Base-by-base conservation (phyloP, 2,329 filamentous ascomycete genomes). In the Colletotrichum aenigma region DNA sequence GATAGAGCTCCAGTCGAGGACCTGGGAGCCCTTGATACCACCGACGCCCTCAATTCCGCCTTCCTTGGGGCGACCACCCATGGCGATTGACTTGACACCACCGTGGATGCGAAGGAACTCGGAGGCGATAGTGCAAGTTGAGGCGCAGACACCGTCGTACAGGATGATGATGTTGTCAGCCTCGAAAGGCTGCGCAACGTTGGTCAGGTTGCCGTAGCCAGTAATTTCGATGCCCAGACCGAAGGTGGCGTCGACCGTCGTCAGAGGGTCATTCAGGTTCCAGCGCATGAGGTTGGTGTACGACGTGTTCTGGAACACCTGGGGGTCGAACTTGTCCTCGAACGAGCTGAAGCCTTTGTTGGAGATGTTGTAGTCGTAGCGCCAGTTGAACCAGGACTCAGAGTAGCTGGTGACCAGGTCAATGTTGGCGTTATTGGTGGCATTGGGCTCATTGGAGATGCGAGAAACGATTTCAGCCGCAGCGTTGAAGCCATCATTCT, bases 121-220 rank as follows among this genome's bases (percentile, higher is more conserved):
- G 13, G 87, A 86, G 76, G 91, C 91, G 6, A 91, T 84, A 5
- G 89, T 88, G 82, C 91, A 93, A 4, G 90, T 90, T 1, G 89
- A 91, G 26, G 88, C 88, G 80, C 91, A 93, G 78, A 88, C 87
- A 38, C 90, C 91, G 78, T 92, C 91, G 67, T 89, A 88, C n/a
- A 92, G 84, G 21, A 93, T 82, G 55, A 92, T 85, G 60, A 93
- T 88, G 80, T 93, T 88, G 73, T 92, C 89, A 4, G 90, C 84
- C 2, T 84, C 85, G 80, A 93, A 93, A 3, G 90, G 91, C 77
- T 87, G 84, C 0, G 87, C 84, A 58, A 88, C 85, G 78, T 89
- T 88, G 21, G 84, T 79, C 16, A 86, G 85, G 77, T 84, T 85
- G 65, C 86, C 83, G 79, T 90, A 90, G 64, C 89, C 89, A 4